phyloP scores from a whole-genome alignment of 768 basidiomycete species.

The Neoboletus brunneissimus region DNA sequence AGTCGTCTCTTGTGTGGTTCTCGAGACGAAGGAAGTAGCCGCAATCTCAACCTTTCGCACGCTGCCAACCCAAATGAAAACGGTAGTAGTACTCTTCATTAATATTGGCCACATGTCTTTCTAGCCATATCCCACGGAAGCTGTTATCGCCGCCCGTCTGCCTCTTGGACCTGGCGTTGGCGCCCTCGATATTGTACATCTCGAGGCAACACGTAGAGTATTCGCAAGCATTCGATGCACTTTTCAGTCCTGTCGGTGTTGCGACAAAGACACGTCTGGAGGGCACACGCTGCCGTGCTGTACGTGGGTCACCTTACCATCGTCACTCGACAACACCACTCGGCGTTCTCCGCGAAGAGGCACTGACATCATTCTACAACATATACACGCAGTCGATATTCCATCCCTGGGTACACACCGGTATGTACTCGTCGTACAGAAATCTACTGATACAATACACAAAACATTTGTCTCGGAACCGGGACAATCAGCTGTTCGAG shows the following conservation, averaged over 20 bases:
- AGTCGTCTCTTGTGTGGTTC: no score
- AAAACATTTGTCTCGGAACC: background rate
- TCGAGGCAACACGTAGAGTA: conserved; percentile 58
- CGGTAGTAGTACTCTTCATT: no score
- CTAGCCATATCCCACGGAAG: background rate
- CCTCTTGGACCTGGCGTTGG: conserved; percentile 44
- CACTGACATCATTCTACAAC: background rate
- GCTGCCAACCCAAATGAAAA: no score
- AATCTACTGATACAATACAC: no score
- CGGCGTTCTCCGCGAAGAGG: background rate
- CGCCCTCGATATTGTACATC: conserved; percentile 48
- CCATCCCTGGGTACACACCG: background rate
- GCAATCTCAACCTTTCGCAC: no score
- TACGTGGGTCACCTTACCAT: background rate
- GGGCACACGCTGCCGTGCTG: conserved; percentile 48
- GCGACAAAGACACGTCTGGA: conserved; percentile 61
- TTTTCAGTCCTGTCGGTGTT: conserved; percentile 65
- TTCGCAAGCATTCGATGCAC: conserved; percentile 50
- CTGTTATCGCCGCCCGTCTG: background rate
- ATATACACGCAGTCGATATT: background rate
- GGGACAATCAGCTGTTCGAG: no score
- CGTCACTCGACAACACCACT: background rate
- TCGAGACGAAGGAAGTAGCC: no score
- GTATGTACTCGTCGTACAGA: background rate
- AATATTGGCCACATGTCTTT: no score